These are phyloP conservation scores for Ceratocystis diversiconidia DNA, from an alignment of 2,329 filamentous ascomycete genomes.

Conservation along the genomic window DNA sequence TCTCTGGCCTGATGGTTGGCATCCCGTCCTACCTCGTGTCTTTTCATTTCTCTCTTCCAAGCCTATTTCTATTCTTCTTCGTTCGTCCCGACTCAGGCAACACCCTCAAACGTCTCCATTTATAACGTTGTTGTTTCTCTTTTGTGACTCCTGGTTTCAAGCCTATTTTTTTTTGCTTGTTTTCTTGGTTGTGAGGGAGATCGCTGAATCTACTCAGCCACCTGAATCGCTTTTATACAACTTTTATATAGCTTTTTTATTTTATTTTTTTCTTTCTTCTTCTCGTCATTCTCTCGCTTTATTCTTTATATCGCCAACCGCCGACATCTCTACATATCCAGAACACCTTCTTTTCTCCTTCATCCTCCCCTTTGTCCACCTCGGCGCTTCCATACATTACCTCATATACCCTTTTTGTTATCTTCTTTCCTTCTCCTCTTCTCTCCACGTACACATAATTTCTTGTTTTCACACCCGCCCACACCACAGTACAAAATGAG, in stretches of 20 bases:
- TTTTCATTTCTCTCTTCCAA: neutral
- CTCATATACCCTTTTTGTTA: neutral
- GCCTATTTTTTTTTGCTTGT: slow-evolving; percentile 2
- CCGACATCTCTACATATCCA: too few relatives aligned
- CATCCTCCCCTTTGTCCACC: neutral
- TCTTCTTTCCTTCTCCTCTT: neutral
- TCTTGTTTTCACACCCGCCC: neutral
- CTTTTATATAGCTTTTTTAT: slow-evolving; percentile 5
- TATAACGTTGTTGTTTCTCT: slow-evolving; percentile 12
- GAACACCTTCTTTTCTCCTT: too few relatives aligned
- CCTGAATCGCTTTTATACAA: neutral
- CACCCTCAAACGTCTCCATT: neutral
- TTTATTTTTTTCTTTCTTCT: neutral
- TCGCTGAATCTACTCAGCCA: neutral
- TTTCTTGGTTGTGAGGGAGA: neutral
- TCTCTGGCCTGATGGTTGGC: neutral
- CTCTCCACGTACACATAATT: neutral
- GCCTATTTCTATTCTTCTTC: neutral
- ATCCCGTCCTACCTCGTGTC: neutral
- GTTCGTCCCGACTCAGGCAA: neutral
- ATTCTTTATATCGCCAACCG: neutral
- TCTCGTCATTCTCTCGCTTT: neutral
- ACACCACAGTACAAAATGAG: slow-evolving; percentile 10
- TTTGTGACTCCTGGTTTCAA: slow-evolving; percentile 15
- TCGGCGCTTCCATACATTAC: neutral